phyloP scores from a whole-genome alignment of 164 flowering plant species.

The Chimonanthus salicifolius region DNA sequence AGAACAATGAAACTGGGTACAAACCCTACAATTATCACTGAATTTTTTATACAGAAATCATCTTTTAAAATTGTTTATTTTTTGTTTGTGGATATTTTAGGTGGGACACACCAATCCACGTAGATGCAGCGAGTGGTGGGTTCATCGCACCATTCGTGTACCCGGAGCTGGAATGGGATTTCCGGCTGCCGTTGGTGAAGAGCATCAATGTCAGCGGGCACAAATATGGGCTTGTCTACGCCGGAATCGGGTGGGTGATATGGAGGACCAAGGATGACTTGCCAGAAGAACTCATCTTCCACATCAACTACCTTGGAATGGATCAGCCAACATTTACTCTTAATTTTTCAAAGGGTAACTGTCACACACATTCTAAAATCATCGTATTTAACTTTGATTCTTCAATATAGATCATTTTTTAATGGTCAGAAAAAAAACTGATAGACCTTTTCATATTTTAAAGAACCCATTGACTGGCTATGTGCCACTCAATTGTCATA shows the following conservation, averaged over 20 bases:
- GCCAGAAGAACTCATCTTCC: constrained; percentile 34
- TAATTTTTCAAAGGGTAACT: constrained; percentile 42
- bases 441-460: no score
- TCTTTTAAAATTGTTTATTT: no score
- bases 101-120: constrained; percentile 67
- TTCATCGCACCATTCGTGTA: constrained; percentile 32
- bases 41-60: no score
- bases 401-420: no score
- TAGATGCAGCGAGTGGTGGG: constrained; percentile 35
- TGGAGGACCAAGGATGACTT: constrained; percentile 61
- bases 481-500: no score
- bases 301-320: no score
- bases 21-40: background rate
- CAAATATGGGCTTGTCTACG: constrained; percentile 54
- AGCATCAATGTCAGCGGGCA: constrained; percentile 37
- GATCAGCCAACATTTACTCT: constrained; percentile 18
- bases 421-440: no score
- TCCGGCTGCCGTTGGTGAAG: constrained; percentile 61
- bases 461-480: no score
- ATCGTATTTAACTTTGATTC: no score
- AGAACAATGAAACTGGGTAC: constrained; percentile 40
- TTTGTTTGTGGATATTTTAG: background rate
- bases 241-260: constrained; percentile 69
- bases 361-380: background rate
- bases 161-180: constrained; percentile 64